A percentile compares a stretch with the other conserved stretches of the same genome.
Conservation (phyloP, 129 eudicot species). For the Deinandra increscens region DNA sequence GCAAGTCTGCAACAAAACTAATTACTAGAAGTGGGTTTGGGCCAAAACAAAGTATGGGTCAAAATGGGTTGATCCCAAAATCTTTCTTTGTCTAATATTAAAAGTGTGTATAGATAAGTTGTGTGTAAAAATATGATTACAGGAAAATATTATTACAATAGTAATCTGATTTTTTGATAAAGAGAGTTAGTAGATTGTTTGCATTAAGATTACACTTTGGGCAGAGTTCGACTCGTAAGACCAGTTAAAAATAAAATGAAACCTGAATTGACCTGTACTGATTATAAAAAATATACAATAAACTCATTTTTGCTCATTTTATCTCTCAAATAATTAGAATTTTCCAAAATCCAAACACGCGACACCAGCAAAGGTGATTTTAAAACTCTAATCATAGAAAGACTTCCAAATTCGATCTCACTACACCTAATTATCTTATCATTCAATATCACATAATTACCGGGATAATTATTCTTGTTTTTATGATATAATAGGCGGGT, state of each 20-base stretch:
- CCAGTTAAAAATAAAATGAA: no score
- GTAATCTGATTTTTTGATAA: background rate
- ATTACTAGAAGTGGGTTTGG: no score
- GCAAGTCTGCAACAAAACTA: no score
- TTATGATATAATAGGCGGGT: conserved; percentile 53
- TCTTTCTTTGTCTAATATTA: no score
- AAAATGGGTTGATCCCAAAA: no score
- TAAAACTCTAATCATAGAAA: no score
- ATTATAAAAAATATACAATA: background rate
- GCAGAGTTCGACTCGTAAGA: background rate
- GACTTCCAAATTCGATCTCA: background rate
- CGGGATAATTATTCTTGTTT: background rate
- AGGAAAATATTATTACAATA: no score
- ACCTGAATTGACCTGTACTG: no score
- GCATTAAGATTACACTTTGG: background rate
- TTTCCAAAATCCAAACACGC: background rate
- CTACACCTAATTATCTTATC: background rate
- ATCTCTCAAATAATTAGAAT: background rate
- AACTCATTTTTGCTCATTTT: conserved; percentile 1
- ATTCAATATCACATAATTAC: conserved; percentile 4
- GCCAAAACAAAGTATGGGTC: no score
- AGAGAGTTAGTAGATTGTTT: background rate
- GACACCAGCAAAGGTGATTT: no score
- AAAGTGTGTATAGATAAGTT: no score
- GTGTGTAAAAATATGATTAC: no score